Conservation (phyloP, 257 asterid species). For the Nicotiana sylvestris region DNA sequence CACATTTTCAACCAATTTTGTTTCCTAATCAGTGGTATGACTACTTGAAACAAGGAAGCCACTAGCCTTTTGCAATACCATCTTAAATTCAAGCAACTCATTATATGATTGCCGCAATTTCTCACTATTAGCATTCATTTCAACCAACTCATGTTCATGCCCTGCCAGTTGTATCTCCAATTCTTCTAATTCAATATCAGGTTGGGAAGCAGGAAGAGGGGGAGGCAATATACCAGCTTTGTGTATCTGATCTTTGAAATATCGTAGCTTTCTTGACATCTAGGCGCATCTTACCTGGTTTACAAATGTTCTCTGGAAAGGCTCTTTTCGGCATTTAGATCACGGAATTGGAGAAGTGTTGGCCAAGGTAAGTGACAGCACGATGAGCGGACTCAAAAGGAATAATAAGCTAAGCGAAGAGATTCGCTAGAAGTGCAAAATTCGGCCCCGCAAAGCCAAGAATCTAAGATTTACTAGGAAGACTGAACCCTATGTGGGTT, state of each 20-base stretch:
- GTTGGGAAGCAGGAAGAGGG: slow-evolving; percentile 64
- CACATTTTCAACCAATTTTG: slow-evolving; percentile 72
- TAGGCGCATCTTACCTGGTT: slow-evolving; percentile 99
- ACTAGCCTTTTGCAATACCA: slow-evolving; percentile 95
- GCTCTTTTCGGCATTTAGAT: slow-evolving; percentile 77
- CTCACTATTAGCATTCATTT: slow-evolving; percentile 87
- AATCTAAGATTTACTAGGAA: no score
- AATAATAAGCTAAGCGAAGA: slow-evolving; percentile 72
- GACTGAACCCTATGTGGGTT: no score
- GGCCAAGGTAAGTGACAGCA: slow-evolving; percentile 88
- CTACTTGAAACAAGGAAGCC: slow-evolving; percentile 74
- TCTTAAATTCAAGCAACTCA: slow-evolving; percentile 92
- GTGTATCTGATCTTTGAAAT: slow-evolving; percentile 85
- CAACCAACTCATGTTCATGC: slow-evolving; percentile 92
- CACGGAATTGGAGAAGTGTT: slow-evolving; percentile 89
- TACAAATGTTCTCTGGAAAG: slow-evolving; percentile 82
- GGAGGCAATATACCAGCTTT: slow-evolving; percentile 72
- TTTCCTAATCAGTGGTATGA: slow-evolving; percentile 52
- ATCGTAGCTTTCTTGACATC: slow-evolving; percentile 90
- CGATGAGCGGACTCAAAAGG: slow-evolving; percentile 98
- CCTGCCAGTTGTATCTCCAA: slow-evolving; percentile 85
- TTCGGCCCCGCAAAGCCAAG: no score
- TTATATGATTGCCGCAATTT: slow-evolving; percentile 81
- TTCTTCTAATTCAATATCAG: slow-evolving; percentile 83
- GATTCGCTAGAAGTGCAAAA: no score